These are phyloP conservation scores for Pythium brachiatum DNA, from an alignment of 352 stramenopile species.

Conservation along the genomic window DNA sequence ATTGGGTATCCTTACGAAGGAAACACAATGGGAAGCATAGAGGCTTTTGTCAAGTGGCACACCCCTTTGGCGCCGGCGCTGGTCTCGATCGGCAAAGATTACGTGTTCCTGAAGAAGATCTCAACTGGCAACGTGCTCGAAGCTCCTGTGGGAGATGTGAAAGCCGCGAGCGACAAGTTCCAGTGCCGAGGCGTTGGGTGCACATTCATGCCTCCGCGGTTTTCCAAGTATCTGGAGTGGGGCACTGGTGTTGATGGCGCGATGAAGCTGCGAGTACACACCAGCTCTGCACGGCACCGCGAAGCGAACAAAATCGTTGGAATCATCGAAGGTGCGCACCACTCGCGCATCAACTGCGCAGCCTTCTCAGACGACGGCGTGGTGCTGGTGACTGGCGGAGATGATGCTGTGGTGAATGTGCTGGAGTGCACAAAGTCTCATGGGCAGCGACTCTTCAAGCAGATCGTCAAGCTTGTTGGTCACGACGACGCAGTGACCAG, in stretches of 20 bases:
- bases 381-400: constrained; percentile 56
- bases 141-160: constrained; percentile 50
- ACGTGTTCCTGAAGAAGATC: constrained; percentile 68
- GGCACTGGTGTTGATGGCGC: constrained; percentile 35
- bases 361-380: constrained; percentile 57
- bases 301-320: constrained; percentile 66
- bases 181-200: constrained; percentile 43
- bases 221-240: constrained; percentile 78
- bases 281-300: constrained; percentile 48
- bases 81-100: constrained; percentile 75
- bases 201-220: constrained; percentile 65
- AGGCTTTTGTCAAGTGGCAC: constrained; percentile 78
- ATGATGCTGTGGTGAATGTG: constrained; percentile 73
- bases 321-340: constrained; percentile 63
- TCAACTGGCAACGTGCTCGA: constrained; percentile 36
- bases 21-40: constrained; percentile 57
- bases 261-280: constrained; percentile 63
- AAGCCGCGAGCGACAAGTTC: constrained; percentile 59
- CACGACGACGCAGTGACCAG: constrained; percentile 59
- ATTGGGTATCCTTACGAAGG: constrained; percentile 49
- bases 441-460: constrained; percentile 61
- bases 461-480: constrained; percentile 64
- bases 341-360: constrained; percentile 51
- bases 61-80: constrained; percentile 61
- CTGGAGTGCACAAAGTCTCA: constrained; percentile 62